Base-by-base conservation (phyloP, 768 basidiomycete genomes). In the Trametes cingulata region DNA sequence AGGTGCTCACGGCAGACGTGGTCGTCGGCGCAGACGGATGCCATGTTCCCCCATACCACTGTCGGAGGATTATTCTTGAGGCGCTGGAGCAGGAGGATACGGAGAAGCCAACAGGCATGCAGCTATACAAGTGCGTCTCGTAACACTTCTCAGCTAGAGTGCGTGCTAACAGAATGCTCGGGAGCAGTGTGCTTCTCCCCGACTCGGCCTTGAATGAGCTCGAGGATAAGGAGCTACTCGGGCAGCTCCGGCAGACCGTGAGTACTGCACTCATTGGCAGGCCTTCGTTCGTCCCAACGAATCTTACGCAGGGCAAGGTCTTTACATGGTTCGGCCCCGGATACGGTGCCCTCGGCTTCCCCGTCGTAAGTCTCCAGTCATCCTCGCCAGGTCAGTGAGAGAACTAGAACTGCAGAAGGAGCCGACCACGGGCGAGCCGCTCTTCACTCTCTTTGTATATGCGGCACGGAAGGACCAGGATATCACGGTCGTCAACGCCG, bases 1-100 rank as follows among this genome's bases (percentile, higher is more conserved):
- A 70, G 49, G 66, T 65, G 27, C 22, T 73, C 25, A 45, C 58
- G 5, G 72, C 61, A 19, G 72, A 73, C 51, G 64, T 72, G 14
- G 49, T 74, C 33, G 56, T 74, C 29, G 71, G 68, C 24, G 67
- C 69, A n/a, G 69, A 71, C 54, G 69, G 69, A 13, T 55, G 52
- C 48, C 22, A 50, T 14, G 24, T 63, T n/a, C 29, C 22, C 10
- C 39, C 35, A 41, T 53, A 27, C 40, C 36, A 64, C 19, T 40
- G 50, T 47, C 62, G 69, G 10, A 35, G 37, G 24, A 19, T 49
- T 3, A 45, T 71, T 24, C 25, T 61, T 3, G 65, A 56, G 35
- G 52, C 52, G n/a, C 39, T 49, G 1, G 61, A 22, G n/a, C 52
- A 63, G 48, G 52, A 58, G 2, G 49, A 61, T 22, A 46, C 48